Evolutionary conservation across 2,329 filamentous ascomycete genomes (phyloP).

Genomic region (Sphaerulina musiva): DNA sequence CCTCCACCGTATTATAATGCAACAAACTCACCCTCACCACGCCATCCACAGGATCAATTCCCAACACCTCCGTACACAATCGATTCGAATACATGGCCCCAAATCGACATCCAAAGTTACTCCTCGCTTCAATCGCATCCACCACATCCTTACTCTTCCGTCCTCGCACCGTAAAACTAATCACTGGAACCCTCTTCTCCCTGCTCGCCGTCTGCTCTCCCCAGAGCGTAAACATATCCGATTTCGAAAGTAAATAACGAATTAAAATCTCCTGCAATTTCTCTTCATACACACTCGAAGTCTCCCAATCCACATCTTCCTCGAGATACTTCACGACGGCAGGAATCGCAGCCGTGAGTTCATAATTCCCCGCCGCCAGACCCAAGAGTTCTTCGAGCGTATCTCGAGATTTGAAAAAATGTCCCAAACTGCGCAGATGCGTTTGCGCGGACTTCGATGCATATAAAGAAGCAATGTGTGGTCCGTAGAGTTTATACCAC

Average conservation of each 20-base stretch:
- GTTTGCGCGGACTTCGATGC: conserved; percentile 52
- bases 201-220: conserved; percentile 49
- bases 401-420: conserved; percentile 58
- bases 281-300: conserved; percentile 54
- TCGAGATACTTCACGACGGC: conserved; percentile 54
- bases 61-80: conserved; percentile 54
- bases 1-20: conserved; percentile 56
- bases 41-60: conserved; percentile 51
- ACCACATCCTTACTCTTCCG: conserved; percentile 53
- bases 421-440: conserved; percentile 52
- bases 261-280: conserved; percentile 54
- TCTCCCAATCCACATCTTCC: conserved; percentile 41
- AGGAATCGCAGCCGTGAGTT: conserved; percentile 59
- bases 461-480: conserved; percentile 67
- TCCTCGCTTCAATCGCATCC: conserved; percentile 54
- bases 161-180: conserved; percentile 60
- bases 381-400: conserved; percentile 62
- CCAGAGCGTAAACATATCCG: conserved; percentile 50
- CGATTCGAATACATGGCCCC: conserved; percentile 64
- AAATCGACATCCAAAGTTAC: conserved; percentile 57
- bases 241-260: conserved; percentile 49
- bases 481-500: conserved; percentile 79
- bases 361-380: conserved; percentile 63
- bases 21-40: conserved; percentile 65
- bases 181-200: conserved; percentile 53